Conservation (phyloP, 2,329 filamentous ascomycete species). For the Mycosphaerella sp. region DNA sequence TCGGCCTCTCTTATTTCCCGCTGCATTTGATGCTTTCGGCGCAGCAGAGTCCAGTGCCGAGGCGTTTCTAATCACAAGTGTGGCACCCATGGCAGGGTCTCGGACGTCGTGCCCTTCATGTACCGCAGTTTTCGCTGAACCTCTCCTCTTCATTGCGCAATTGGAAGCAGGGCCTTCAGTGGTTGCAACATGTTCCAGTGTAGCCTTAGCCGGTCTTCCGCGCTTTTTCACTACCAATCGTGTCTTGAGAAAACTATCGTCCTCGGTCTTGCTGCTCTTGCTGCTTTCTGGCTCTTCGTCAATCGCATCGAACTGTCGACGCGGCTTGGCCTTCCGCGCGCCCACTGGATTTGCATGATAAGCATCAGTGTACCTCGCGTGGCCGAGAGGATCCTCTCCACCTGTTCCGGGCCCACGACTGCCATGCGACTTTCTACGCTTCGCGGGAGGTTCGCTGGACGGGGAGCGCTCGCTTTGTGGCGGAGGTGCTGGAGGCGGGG, state of each 20-base stretch:
- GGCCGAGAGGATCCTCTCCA: neutral
- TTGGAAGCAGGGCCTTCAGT: neutral
- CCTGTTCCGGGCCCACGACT: neutral
- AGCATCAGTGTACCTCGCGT: no score
- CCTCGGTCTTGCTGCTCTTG: neutral
- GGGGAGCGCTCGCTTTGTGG: neutral
- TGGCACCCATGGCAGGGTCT: neutral
- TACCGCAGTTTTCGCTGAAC: neutral
- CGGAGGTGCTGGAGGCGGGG: constrained; percentile 1
- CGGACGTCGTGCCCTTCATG: neutral
- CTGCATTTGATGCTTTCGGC: neutral
- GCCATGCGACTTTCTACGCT: constrained; percentile 19
- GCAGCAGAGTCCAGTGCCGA: neutral
- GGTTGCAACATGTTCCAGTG: neutral
- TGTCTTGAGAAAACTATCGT: constrained; percentile 17
- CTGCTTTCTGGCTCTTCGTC: neutral
- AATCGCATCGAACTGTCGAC: neutral
- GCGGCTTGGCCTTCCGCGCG: neutral
- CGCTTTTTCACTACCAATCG: constrained; percentile 1
- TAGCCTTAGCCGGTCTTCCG: constrained; percentile 7
- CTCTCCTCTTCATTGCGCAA: neutral
- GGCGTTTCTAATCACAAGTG: neutral
- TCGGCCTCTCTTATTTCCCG: constrained; percentile 9
- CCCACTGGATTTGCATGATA: neutral
- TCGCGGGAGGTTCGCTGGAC: constrained; percentile 19